These are phyloP conservation scores for Tulasnella sp. DNA, from an alignment of 768 basidiomycete genomes.

Conservation along the genomic window DNA sequence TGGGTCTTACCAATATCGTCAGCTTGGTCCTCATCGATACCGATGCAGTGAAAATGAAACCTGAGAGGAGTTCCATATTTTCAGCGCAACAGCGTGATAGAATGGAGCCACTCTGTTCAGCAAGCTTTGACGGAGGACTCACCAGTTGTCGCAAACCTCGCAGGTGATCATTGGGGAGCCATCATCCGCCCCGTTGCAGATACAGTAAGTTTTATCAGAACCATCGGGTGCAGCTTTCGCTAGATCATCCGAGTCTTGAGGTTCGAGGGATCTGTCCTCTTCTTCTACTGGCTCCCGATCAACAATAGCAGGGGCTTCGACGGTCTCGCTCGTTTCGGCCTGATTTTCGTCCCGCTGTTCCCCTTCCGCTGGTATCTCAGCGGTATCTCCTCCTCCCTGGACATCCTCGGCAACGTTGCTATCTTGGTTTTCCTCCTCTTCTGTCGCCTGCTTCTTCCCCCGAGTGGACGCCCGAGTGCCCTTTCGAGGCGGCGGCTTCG, in stretches of 20 bases:
- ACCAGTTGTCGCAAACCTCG: constrained; percentile 74
- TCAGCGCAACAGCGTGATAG: constrained; percentile 17
- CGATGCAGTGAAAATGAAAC: constrained; percentile 83
- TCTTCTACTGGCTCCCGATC: constrained; percentile 20
- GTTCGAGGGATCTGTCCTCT: neutral
- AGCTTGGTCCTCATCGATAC: constrained; percentile 63
- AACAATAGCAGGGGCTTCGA: neutral
- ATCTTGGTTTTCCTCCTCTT: constrained; percentile 10
- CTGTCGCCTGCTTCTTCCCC: neutral
- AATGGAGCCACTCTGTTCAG: constrained; percentile 23
- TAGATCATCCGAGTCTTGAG: neutral
- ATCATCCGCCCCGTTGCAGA: constrained; percentile 71
- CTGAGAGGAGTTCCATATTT: constrained; percentile 47
- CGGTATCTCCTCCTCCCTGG: neutral
- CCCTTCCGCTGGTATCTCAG: neutral
- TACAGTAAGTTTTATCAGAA: constrained; percentile 53
- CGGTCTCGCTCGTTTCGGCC: constrained; percentile 1
- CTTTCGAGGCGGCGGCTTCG: constrained; percentile 18
- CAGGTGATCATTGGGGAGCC: constrained; percentile 83
- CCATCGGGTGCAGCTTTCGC: constrained; percentile 7
- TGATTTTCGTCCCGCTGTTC: constrained; percentile 15
- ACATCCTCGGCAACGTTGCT: neutral
- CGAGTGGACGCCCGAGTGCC: constrained; percentile 21
- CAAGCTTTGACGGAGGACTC: constrained; percentile 37
- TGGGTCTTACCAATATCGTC: constrained; percentile 73